These are phyloP conservation scores for Ogataea naganishii DNA, from an alignment of 805 yeast genomes.

Conservation along the genomic window DNA sequence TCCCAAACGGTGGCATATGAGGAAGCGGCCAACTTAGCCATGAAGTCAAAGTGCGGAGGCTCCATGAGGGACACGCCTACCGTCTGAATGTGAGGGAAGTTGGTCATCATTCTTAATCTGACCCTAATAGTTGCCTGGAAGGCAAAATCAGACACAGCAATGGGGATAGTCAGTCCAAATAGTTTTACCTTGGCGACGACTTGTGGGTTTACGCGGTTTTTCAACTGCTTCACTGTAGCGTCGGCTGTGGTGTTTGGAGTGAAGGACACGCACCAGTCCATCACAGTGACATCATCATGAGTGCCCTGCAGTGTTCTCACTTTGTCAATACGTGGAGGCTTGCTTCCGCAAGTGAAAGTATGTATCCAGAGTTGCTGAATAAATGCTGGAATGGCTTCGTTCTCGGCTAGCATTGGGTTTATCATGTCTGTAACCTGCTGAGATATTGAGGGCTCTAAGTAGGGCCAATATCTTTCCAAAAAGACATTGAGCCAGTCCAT, in stretches of 20 bases:
- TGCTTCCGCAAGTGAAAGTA: conserved; percentile 85
- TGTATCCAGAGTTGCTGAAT: conserved; percentile 79
- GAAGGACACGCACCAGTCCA: conserved; percentile 95
- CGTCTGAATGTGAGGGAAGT: conserved; percentile 91
- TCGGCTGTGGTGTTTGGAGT: conserved; percentile 88
- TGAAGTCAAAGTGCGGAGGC: conserved; percentile 84
- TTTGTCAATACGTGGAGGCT: conserved; percentile 87
- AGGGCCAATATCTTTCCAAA: conserved; percentile 86
- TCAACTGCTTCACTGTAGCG: conserved; percentile 74
- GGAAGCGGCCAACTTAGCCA: conserved; percentile 63
- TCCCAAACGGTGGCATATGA: conserved; percentile 85
- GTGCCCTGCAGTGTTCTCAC: conserved; percentile 89
- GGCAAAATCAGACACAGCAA: conserved; percentile 71
- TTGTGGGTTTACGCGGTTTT: conserved; percentile 76
- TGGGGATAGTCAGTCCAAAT: conserved; percentile 80
- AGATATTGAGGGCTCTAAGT: conserved; percentile 80
- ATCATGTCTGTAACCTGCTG: conserved; percentile 80
- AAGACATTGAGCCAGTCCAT: conserved; percentile 94
- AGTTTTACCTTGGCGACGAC: conserved; percentile 67
- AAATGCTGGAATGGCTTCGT: conserved; percentile 71
- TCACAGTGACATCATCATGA: conserved; percentile 86
- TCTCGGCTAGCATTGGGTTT: conserved; percentile 72
- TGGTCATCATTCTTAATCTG: conserved; percentile 79
- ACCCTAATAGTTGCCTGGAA: conserved; percentile 70
- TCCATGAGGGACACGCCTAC: conserved; percentile 78